These are phyloP conservation scores for Leccinum truebloodii DNA, from an alignment of 768 basidiomycete species.

Conservation along the genomic window DNA sequence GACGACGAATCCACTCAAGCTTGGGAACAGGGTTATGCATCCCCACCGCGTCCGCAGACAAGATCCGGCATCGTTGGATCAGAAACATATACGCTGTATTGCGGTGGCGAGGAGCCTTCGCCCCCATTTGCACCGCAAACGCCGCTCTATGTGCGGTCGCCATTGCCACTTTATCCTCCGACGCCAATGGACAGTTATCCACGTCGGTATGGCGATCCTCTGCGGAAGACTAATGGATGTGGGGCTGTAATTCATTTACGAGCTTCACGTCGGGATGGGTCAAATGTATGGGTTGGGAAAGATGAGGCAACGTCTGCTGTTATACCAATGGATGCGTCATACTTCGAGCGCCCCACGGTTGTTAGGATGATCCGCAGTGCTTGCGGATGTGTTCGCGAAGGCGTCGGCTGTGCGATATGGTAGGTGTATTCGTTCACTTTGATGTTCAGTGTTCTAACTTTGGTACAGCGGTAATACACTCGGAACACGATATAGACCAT, in stretches of 20 bases:
- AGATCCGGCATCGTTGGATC: slow-evolving; percentile 14
- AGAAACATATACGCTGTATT: slow-evolving; percentile 41
- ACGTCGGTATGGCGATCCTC: slow-evolving; percentile 8
- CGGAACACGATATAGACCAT: slow-evolving; percentile 62
- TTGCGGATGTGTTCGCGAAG: slow-evolving; percentile 69
- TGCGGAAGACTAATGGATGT: slow-evolving; percentile 52
- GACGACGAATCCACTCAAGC: slow-evolving; percentile 35
- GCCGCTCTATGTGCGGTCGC: slow-evolving; percentile 35
- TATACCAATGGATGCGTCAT: slow-evolving; percentile 54
- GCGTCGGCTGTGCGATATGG: slow-evolving; percentile 66
- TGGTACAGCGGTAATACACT: slow-evolving; percentile 59
- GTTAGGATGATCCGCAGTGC: slow-evolving; percentile 53
- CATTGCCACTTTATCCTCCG: slow-evolving; percentile 38
- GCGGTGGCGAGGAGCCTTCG: slow-evolving; percentile 37
- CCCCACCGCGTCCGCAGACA: slow-evolving; percentile 25
- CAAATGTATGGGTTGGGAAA: slow-evolving; percentile 60
- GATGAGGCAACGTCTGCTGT: slow-evolving; percentile 52
- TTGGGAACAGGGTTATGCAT: slow-evolving; percentile 36
- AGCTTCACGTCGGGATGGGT: slow-evolving; percentile 52
- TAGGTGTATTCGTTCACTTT: slow-evolving; percentile 24
- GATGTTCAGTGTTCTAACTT: slow-evolving; percentile 12
- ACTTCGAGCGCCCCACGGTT: slow-evolving; percentile 53
- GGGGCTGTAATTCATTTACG: slow-evolving; percentile 59
- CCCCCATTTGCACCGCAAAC: slow-evolving; percentile 9
- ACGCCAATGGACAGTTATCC: slow-evolving; percentile 23